Evolutionary conservation across 2,329 filamentous ascomycete species (phyloP).

Genomic region (Passalora sequoiae): DNA sequence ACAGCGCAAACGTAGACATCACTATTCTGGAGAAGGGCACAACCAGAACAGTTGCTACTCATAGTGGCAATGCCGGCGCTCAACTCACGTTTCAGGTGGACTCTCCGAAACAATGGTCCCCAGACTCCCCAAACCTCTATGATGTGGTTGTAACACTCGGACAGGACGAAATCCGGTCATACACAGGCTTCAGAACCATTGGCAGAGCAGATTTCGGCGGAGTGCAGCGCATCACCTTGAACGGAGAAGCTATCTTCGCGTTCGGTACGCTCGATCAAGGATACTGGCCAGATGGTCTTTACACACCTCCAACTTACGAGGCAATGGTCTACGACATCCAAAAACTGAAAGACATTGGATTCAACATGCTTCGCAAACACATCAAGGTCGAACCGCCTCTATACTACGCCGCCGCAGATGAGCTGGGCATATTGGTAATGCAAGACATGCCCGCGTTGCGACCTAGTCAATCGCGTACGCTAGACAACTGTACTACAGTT

Average conservation of each 20-base stretch:
- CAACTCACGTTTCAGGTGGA: conserved; percentile 53
- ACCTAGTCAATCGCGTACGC: conserved; percentile 34
- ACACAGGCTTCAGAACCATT: conserved; percentile 65
- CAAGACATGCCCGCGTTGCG: conserved; percentile 66
- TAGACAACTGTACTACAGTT: conserved; percentile 24
- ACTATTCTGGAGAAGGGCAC: conserved; percentile 15
- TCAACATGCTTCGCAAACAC: conserved; percentile 68
- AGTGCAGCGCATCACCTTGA: conserved; percentile 57
- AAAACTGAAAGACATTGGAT: conserved; percentile 59
- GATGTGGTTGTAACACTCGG: conserved; percentile 54
- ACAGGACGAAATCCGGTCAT: conserved; percentile 55
- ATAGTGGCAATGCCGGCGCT: conserved; percentile 44
- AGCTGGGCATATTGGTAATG: conserved; percentile 60
- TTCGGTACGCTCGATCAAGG: conserved; percentile 68
- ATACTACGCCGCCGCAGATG: conserved; percentile 64
- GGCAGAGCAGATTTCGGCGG: conserved; percentile 53
- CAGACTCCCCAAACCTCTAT: conserved; percentile 58
- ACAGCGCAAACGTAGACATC: conserved; percentile 14
- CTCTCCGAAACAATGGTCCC: conserved; percentile 60
- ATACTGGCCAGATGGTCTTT: conserved; percentile 56
- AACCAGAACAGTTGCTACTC: conserved; percentile 37
- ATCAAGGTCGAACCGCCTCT: conserved; percentile 64
- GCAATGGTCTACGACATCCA: conserved; percentile 64
- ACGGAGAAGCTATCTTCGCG: conserved; percentile 63
- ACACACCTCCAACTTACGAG: conserved; percentile 60